Conservation (phyloP, 805 yeast species). For the Lipomyces oligophaga region DNA sequence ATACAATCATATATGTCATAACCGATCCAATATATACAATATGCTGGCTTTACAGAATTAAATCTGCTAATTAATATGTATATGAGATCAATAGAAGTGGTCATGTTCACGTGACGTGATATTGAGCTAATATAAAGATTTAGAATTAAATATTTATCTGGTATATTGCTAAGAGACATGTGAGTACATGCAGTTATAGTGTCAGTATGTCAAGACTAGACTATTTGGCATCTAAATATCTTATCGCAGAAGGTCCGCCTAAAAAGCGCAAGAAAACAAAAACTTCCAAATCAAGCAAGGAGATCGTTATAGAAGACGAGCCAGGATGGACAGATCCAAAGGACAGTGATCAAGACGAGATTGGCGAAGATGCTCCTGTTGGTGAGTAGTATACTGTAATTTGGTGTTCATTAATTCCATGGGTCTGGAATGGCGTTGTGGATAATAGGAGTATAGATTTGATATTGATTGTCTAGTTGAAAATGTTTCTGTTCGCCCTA, state of each 20-base stretch:
- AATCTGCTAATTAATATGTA: too few relatives aligned
- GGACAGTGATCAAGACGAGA: slow-evolving; percentile 23
- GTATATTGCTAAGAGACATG: too few relatives aligned
- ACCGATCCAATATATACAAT: too few relatives aligned
- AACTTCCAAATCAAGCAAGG: too few relatives aligned
- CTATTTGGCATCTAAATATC: slow-evolving; percentile 47
- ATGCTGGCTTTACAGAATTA: too few relatives aligned
- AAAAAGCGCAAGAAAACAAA: slow-evolving; percentile 28
- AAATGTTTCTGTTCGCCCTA: slow-evolving; percentile 1
- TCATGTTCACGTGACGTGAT: too few relatives aligned
- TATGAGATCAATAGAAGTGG: too few relatives aligned
- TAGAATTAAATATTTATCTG: too few relatives aligned
- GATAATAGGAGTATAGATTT: slow-evolving; percentile 21
- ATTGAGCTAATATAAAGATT: too few relatives aligned
- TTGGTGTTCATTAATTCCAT: too few relatives aligned
- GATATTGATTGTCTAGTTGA: slow-evolving; percentile 14
- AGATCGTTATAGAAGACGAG: slow-evolving; percentile 34
- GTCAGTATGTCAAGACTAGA: slow-evolving; percentile 46
- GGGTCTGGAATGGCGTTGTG: slow-evolving; percentile 12
- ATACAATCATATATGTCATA: too few relatives aligned
- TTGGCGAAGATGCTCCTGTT: slow-evolving; percentile 33
- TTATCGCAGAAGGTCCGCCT: slow-evolving; percentile 32
- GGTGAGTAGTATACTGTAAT: slow-evolving; percentile 6
- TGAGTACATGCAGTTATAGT: too few relatives aligned
- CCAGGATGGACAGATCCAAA: slow-evolving; percentile 9